Base-by-base conservation (phyloP, 2,329 filamentous ascomycete genomes). In the Penicillium frequentans region DNA sequence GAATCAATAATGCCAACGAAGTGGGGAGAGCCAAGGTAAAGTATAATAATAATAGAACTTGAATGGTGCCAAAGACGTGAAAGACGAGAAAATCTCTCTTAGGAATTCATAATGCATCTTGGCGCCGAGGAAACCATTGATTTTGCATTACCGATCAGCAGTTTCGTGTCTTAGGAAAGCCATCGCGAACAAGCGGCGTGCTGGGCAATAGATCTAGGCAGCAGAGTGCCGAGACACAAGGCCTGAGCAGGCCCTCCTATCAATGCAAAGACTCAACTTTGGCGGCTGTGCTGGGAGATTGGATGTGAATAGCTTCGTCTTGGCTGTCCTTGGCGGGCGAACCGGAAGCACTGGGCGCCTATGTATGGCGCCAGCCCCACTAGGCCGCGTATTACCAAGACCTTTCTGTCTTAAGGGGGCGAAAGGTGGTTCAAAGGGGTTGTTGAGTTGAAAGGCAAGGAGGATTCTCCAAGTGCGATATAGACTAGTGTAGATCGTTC, bases 301-400 rank as follows among this genome's bases (percentile, higher is more conserved):
- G 50, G 50, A 37, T 48, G 43, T 37, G 43, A 56, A 56, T 44
- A 39, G 49, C 19, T 44, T 54, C 24, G 29, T 27, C 58, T 58
- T 63, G 48, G 52, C 56, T 43, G 26, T 13, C 31, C 55, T 57
- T 58, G 55, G 56, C 55, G 49, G 13, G 39, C 57, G 37, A 46
- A 23, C 21, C 8, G 33, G 56, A 54, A 54, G 54, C 42, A 56
- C 19, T 14, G 56, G 59, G 31, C 53, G 49, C 37, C 49, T 44
- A 51, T 21, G 26, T 23, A 52, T 26, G 21, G 37, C 27, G 16
- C 33, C 39, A 43, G 52, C 43, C 48, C 51, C 51, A 35, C 51
- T 45, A 35, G 56, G 52, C 48, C 57, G 54, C 57, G 57, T 56
- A 50, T 39, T 50, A 52, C 52, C 56, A 58, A 58, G 52, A 5